phyloP scores from a whole-genome alignment of 2,329 filamentous ascomycete species.

The Colletotrichum viniferum region DNA sequence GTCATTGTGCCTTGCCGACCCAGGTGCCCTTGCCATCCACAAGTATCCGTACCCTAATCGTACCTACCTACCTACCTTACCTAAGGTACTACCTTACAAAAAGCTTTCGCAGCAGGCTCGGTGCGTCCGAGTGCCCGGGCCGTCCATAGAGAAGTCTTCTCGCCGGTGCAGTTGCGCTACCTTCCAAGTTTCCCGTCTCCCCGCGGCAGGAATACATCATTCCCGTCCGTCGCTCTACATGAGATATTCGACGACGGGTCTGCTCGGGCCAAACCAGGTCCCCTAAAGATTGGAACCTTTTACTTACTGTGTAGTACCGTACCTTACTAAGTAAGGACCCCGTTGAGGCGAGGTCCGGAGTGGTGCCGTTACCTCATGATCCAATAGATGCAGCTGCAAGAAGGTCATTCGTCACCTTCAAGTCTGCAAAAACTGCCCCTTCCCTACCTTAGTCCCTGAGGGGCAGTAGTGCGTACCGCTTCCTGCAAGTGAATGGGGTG shows the following conservation, averaged over 20 bases:
- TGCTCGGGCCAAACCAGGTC: neutral
- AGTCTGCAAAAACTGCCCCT: neutral
- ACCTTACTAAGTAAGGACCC: neutral
- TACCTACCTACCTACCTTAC: neutral
- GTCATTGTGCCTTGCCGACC: constrained; percentile 12
- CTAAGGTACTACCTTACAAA: neutral
- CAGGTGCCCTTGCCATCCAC: neutral
- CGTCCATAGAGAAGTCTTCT: neutral
- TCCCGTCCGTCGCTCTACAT: neutral
- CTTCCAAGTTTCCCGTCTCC: constrained; percentile 5
- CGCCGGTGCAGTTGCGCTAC: neutral
- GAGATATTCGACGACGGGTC: neutral
- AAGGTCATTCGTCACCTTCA: constrained; percentile 17
- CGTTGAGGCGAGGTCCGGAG: neutral
- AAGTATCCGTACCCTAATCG: neutral
- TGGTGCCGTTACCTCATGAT: constrained; percentile 6
- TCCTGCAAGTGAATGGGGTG: neutral
- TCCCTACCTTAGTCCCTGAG: neutral
- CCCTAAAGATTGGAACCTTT: neutral
- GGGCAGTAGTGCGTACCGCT: neutral
- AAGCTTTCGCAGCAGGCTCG: neutral
- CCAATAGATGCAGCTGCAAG: constrained; percentile 14
- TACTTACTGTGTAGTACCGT: too few relatives aligned
- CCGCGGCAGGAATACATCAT: neutral
- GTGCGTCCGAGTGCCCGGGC: neutral